Conservation (phyloP, 2,329 filamentous ascomycete genomes). For the Aspergillus fructus region DNA sequence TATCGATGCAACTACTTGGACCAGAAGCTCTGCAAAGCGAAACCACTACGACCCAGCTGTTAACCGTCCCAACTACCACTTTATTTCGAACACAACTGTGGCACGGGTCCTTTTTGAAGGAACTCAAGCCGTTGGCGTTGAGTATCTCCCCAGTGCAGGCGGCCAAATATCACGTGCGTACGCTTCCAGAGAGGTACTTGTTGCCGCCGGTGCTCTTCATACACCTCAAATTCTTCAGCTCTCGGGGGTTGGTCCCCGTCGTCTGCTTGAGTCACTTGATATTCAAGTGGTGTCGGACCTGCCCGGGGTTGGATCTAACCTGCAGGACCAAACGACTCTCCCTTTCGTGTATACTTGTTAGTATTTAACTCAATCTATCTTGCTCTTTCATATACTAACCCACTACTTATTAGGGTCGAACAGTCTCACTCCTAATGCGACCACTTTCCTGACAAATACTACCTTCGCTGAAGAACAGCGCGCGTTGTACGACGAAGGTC, state of each 20-base stretch:
- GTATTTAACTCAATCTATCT: neutral
- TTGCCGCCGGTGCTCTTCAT: neutral
- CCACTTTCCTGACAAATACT: neutral
- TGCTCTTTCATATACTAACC: neutral
- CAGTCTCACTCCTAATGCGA: neutral
- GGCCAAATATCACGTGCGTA: neutral
- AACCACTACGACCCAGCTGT: neutral
- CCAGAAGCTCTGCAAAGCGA: neutral
- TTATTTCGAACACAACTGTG: neutral
- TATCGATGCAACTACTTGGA: neutral
- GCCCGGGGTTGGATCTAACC: neutral
- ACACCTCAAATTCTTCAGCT: neutral
- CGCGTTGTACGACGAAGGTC: neutral
- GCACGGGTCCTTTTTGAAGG: neutral
- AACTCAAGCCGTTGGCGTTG: neutral
- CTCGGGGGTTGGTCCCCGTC: neutral
- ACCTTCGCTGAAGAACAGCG: neutral
- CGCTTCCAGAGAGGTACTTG: neutral
- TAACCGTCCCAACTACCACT: neutral
- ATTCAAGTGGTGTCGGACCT: neutral
- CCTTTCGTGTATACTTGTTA: neutral
- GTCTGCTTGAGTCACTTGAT: neutral
- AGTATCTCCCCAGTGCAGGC: neutral
- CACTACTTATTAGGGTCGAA: neutral
- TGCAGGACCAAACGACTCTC: neutral